phyloP scores from a whole-genome alignment of 1,284 basidiomycete species.

The Ceratobasidium sp. region DNA sequence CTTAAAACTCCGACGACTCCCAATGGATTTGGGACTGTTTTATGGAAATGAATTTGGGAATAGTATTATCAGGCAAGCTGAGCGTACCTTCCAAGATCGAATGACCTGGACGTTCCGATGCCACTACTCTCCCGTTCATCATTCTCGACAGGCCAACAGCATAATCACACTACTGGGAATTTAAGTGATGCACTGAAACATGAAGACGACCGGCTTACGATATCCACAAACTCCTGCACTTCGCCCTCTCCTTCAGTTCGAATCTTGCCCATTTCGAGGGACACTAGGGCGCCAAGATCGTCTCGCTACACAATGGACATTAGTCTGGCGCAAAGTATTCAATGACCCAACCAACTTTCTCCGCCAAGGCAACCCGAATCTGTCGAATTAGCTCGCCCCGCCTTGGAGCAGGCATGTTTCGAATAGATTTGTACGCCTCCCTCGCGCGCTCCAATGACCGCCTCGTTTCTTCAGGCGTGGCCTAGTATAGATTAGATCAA shows the following conservation, averaged over 20 bases:
- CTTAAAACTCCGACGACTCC: slow-evolving; percentile 89
- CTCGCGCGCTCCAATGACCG: slow-evolving; percentile 67
- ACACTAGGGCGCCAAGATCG: slow-evolving; percentile 81
- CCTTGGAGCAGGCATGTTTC: slow-evolving; percentile 82
- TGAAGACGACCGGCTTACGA: slow-evolving; percentile 58
- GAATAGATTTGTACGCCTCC: slow-evolving; percentile 74
- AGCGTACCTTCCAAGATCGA: slow-evolving; percentile 81
- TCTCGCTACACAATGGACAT: slow-evolving; percentile 60
- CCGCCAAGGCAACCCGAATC: slow-evolving; percentile 81
- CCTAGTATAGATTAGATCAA: slow-evolving; percentile 51
- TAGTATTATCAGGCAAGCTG: neutral
- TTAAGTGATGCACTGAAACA: neutral
- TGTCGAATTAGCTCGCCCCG: slow-evolving; percentile 89
- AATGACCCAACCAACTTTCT: slow-evolving; percentile 62
- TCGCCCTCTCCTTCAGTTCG: slow-evolving; percentile 91
- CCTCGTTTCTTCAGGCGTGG: slow-evolving; percentile 72
- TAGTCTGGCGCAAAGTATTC: slow-evolving; percentile 1
- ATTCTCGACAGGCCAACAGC: slow-evolving; percentile 86
- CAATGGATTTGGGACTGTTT: slow-evolving; percentile 87
- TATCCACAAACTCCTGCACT: slow-evolving; percentile 94
- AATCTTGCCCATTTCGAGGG: slow-evolving; percentile 81
- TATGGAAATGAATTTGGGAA: neutral
- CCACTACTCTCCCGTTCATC: slow-evolving; percentile 87
- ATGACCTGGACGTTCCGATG: slow-evolving; percentile 88
- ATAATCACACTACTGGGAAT: slow-evolving; percentile 64